Evolutionary conservation across 2,329 filamentous ascomycete species (phyloP), one percentile per base, ranked within the genome.

Genomic region (Aulographum hederae): DNA sequence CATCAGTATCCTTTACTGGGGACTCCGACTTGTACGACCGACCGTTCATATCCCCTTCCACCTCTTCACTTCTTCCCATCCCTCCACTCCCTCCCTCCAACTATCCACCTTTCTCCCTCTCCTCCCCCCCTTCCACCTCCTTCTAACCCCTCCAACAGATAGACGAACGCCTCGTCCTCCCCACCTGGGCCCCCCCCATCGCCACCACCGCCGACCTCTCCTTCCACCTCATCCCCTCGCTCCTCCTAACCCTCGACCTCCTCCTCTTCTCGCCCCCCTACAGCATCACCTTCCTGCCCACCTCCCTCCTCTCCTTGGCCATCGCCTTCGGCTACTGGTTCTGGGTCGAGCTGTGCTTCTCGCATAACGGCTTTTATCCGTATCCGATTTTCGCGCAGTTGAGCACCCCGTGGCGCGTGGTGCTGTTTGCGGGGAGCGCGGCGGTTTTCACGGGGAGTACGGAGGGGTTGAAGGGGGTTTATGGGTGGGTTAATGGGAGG

Each of bases 301-400:
- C 72, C 4, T 60, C 78, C 44, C 54, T 56, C 1, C 45, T 78
- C 17, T 72, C 69, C 39, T 63, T 64, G 10, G 46, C 41, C 2
- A 52, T 81, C 27, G 75, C 74, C 0, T 69, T 78, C 38, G 48
- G 54, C 3, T 85, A 85, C 50, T 85, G 77, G 76, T 65, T 66
- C 39, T 85, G 78, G 78, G 67, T 82, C 16, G 76, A 84, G 51
- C 61, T 69, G 16, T 82, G 77, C 54, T 78, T 68, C 43, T 60
- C 60, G 28, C 58, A 66, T 36, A 82, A 82, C 43, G 69, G 73
- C 33, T 73, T 64, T 42, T 91, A 92, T 43, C 82, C 84, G 0
- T 93, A 94, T 51, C 84, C 85, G 1, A 65, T 93, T 17, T 86
- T 94, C 39, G 73, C 62, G 6, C 48, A 78, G 28, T 56, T 91